These are phyloP conservation scores for Yarrowia osloensis DNA, from an alignment of 805 yeast species.

Conservation along the genomic window DNA sequence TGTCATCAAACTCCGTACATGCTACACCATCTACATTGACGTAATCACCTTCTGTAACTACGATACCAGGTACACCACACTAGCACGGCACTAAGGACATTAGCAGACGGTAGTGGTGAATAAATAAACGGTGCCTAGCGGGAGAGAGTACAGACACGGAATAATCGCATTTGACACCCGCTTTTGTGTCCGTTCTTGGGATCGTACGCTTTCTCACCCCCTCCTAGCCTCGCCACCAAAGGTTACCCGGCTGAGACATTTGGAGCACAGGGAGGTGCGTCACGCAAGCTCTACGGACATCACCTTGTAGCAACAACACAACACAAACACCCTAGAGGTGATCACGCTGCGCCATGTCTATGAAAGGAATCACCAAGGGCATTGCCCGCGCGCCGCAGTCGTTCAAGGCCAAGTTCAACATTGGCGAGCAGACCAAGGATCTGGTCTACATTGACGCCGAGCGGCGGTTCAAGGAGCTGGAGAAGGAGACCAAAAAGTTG, in stretches of 20 bases:
- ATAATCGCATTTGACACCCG: too few relatives aligned
- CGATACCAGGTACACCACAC: too few relatives aligned
- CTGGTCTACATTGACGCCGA: conserved; percentile 95
- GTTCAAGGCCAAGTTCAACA: conserved; percentile 85
- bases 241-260: conserved; percentile 22
- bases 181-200: too few relatives aligned
- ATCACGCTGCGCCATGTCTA: conserved; percentile 58
- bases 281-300: background rate
- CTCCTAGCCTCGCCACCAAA: too few relatives aligned
- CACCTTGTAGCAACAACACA: background rate
- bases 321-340: background rate
- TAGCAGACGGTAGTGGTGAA: background rate
- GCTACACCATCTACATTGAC: too few relatives aligned
- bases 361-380: conserved; percentile 83
- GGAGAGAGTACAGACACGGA: too few relatives aligned
- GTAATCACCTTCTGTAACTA: too few relatives aligned
- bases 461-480: conserved; percentile 91
- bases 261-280: conserved; percentile 2
- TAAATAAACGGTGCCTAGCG: too few relatives aligned
- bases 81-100: conserved; percentile 2
- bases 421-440: conserved; percentile 66
- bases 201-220: too few relatives aligned
- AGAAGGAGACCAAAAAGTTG: conserved; percentile 81
- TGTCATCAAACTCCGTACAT: background rate
- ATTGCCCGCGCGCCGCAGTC: conserved; percentile 87